Conservation (phyloP, 495 filamentous ascomycete genomes). For the Talaromyces thailandensis region DNA sequence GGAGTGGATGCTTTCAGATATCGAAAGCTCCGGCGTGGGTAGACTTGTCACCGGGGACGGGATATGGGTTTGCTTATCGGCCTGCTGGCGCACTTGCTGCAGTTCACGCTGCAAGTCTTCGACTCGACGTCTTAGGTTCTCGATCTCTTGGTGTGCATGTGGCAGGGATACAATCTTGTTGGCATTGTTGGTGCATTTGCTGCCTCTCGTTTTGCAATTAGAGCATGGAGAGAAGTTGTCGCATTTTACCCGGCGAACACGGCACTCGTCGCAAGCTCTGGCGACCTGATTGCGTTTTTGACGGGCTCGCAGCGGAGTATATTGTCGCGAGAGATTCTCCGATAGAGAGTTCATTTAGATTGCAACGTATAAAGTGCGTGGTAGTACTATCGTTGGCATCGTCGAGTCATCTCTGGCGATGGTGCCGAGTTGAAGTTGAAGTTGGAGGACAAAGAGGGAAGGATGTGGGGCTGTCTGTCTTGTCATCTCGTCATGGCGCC, state of each 20-base stretch:
- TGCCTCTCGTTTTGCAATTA: conserved; percentile 28
- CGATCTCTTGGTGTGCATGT: conserved; percentile 31
- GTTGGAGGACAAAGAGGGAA: not conserved
- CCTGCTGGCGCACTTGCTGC: not conserved
- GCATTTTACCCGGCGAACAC: conserved; percentile 31
- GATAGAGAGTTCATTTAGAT: not conserved
- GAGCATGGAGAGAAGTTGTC: conserved; percentile 28
- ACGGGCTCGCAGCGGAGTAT: not conserved
- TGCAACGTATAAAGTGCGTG: not conserved
- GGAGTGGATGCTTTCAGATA: not conserved
- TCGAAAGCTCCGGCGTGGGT: not conserved
- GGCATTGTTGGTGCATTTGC: conserved; percentile 24
- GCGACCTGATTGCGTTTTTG: conserved; percentile 19
- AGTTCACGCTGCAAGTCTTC: conserved; percentile 30
- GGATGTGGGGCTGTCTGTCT: not conserved
- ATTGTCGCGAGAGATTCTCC: not conserved
- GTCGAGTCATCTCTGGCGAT: not conserved
- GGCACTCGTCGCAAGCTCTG: conserved; percentile 35
- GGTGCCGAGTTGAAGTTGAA: no score
- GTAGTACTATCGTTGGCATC: not conserved
- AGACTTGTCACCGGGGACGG: not conserved
- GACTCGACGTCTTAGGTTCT: conserved; percentile 24
- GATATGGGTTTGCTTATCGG: not conserved
- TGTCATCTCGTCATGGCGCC: not conserved
- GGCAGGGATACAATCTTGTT: conserved; percentile 11